Percentiles rank a stretch among this genome's conserved stretches.
Conservation (phyloP, 805 yeast species). For the Barnettozyma sp. region DNA sequence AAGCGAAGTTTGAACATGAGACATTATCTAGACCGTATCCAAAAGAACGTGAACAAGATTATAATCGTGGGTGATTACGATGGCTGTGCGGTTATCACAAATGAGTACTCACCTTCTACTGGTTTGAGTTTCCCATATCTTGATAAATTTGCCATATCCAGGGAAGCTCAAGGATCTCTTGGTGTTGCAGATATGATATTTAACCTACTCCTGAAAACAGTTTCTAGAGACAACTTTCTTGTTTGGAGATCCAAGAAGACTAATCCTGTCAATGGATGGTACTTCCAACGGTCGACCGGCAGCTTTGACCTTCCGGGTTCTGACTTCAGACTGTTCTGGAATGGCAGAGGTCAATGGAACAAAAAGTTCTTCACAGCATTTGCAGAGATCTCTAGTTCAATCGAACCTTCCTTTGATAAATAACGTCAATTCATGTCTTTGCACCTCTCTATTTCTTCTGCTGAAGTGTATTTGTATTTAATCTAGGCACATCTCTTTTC, state of each 20-base stretch:
- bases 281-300: slow-evolving; percentile 84
- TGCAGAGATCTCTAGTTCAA: slow-evolving; percentile 44
- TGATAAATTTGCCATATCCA: slow-evolving; percentile 90
- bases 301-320: slow-evolving; percentile 41
- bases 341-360: slow-evolving; percentile 25
- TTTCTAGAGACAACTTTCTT: slow-evolving; percentile 56
- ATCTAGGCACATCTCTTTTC: too few relatives aligned
- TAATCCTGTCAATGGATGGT: slow-evolving; percentile 97
- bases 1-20: slow-evolving; percentile 57
- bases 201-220: slow-evolving; percentile 63
- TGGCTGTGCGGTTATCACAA: slow-evolving; percentile 89
- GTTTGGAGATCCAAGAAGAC: slow-evolving; percentile 79
- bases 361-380: slow-evolving; percentile 39
- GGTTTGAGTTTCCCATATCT: slow-evolving; percentile 57
- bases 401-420: slow-evolving; percentile 46
- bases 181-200: slow-evolving; percentile 92
- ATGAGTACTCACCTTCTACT: slow-evolving; percentile 42
- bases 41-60: slow-evolving; percentile 61
- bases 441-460: slow-evolving; percentile 1
- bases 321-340: slow-evolving; percentile 40
- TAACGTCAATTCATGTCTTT: not conserved
- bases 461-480: not conserved
- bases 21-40: slow-evolving; percentile 61
- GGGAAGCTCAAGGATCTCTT: slow-evolving; percentile 79
- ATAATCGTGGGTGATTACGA: slow-evolving; percentile 91